Evolutionary conservation across 148 eudicot species (phyloP).

Genomic region (Rhododendron griersonianum): DNA sequence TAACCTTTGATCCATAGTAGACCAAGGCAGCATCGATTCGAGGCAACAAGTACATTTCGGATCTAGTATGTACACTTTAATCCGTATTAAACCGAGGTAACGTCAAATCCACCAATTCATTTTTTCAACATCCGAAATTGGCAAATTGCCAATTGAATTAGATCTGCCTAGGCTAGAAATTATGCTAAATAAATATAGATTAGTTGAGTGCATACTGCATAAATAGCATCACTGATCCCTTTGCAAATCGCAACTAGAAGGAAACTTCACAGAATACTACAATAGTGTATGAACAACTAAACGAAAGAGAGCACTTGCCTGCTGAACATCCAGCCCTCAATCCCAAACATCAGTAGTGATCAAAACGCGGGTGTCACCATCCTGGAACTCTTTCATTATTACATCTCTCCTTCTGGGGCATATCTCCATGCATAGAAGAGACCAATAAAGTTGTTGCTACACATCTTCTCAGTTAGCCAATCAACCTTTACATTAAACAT

Average conservation of each 20-base stretch:
- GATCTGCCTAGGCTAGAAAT: no score
- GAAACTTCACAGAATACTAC: background rate
- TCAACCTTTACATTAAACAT: slow-evolving; percentile 51
- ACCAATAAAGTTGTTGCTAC: slow-evolving; percentile 79
- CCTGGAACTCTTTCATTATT: slow-evolving; percentile 76
- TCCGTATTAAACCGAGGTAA: no score
- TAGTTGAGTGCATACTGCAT: background rate
- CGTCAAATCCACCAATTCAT: background rate
- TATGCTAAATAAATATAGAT: background rate
- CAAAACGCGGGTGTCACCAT: slow-evolving; percentile 76
- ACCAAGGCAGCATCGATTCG: no score
- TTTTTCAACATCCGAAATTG: background rate
- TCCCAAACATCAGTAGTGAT: slow-evolving; percentile 99
- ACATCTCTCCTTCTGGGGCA: slow-evolving; percentile 99
- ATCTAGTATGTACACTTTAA: no score
- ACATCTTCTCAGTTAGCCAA: slow-evolving; percentile 97
- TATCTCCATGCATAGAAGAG: slow-evolving; percentile 96
- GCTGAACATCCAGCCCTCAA: slow-evolving; percentile 94
- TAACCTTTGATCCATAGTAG: no score
- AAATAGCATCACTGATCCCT: background rate
- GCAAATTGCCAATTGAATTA: no score
- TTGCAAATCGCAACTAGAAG: background rate
- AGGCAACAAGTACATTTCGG: no score
- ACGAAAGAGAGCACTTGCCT: slow-evolving; percentile 36
- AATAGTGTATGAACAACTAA: background rate